Evolutionary conservation across 768 basidiomycete genomes (phyloP).

Genomic region (Leucosporidium scottii): DNA sequence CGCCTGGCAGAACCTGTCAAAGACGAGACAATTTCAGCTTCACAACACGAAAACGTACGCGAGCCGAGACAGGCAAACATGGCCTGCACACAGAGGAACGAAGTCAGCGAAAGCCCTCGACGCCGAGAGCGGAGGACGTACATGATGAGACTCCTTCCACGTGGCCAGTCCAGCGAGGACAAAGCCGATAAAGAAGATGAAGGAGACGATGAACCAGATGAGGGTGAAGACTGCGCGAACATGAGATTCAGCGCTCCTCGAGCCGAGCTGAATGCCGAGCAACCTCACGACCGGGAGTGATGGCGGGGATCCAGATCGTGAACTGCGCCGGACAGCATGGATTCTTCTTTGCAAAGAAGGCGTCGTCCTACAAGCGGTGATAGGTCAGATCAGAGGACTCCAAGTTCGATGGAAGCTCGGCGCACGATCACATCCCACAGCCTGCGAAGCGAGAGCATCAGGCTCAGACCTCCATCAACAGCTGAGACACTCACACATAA

Average conservation of each 20-base stretch:
- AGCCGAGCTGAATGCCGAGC: background rate
- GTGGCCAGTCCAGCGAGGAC: conserved; percentile 27
- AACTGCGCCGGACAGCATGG: conserved; percentile 22
- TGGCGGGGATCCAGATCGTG: background rate
- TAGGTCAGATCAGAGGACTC: background rate
- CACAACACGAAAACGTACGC: background rate
- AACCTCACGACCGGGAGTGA: background rate
- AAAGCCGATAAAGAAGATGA: conserved; percentile 31
- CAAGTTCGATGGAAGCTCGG: background rate
- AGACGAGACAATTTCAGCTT: background rate
- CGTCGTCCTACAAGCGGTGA: conserved; percentile 17
- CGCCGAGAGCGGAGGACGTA: background rate
- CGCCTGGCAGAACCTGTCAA: conserved; percentile 20
- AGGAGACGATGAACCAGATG: conserved; percentile 20
- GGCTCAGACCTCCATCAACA: background rate
- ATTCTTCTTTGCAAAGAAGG: conserved; percentile 23
- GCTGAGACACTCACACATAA: conserved; percentile 19
- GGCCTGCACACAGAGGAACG: background rate
- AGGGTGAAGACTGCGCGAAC: conserved; percentile 8
- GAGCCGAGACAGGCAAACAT: no score
- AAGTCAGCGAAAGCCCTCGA: background rate
- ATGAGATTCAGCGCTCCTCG: background rate
- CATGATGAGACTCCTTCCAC: conserved; percentile 29
- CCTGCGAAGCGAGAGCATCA: background rate
- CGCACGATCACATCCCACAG: conserved; percentile 25